Evolutionary conservation across 176 grass and related monocot species (phyloP).

Genomic region (Leersia perrieri): DNA sequence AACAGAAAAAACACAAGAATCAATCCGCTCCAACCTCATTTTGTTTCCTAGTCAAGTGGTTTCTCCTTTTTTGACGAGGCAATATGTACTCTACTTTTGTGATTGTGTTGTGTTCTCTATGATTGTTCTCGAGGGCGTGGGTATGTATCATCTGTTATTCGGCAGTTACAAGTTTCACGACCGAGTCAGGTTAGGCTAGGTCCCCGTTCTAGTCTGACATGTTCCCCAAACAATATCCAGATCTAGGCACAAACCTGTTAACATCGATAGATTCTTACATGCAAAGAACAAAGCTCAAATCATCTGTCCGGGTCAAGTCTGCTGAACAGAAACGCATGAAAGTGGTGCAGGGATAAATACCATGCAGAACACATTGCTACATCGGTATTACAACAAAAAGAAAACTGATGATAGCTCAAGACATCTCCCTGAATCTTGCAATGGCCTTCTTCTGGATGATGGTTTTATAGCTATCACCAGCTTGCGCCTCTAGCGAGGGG

Average conservation of each 20-base stretch:
- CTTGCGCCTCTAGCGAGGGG: constrained; percentile 71
- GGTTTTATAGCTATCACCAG: constrained; percentile 88
- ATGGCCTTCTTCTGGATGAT: constrained; percentile 99
- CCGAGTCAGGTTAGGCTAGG: too few species aligned
- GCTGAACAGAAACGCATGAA: neutral
- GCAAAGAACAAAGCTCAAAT: neutral
- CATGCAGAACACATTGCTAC: neutral
- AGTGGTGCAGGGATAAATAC: neutral
- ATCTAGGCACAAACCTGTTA: neutral
- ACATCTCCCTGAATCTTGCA: constrained; percentile 90
- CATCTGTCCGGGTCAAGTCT: neutral
- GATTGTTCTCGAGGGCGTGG: too few species aligned
- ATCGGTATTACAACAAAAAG: neutral
- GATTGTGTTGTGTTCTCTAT: too few species aligned
- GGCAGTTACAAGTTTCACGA: too few species aligned
- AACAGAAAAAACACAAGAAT: too few species aligned
- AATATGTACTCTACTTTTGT: too few species aligned
- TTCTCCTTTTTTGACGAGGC: too few species aligned
- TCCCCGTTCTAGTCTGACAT: too few species aligned
- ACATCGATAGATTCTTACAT: neutral
- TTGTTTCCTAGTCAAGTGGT: too few species aligned
- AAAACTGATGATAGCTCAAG: constrained; percentile 32
- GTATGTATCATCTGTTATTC: too few species aligned
- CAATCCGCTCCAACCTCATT: too few species aligned
- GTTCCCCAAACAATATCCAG: too few species aligned